These are phyloP conservation scores for Diutina ranongensis DNA, from an alignment of 1,139 yeast genomes.

Conservation along the genomic window DNA sequence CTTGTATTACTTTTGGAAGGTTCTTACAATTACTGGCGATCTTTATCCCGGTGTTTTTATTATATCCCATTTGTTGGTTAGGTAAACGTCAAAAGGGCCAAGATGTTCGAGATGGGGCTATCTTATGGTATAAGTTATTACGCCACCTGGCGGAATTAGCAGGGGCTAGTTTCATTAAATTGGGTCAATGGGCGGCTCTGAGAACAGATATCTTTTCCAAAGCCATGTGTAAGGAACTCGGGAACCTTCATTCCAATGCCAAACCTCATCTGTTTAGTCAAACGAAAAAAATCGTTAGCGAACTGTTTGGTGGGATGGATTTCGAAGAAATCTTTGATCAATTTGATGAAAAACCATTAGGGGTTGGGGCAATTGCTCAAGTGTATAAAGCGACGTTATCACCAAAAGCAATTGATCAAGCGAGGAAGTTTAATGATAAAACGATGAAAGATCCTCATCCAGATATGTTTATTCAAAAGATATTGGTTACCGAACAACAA, in stretches of 20 bases:
- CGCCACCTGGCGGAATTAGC: conserved; percentile 69
- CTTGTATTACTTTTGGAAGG: conserved; percentile 53
- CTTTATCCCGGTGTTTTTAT: conserved; percentile 58
- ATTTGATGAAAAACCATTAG: conserved; percentile 65
- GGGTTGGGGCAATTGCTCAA: conserved; percentile 97
- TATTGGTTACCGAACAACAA: conserved; percentile 28
- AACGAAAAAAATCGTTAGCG: conserved; percentile 47
- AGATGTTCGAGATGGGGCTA: conserved; percentile 47
- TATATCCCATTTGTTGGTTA: conserved; percentile 49
- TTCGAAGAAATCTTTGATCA: conserved; percentile 78
- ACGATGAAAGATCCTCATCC: conserved; percentile 7
- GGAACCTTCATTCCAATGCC: conserved; percentile 73
- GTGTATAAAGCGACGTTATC: conserved; percentile 71
- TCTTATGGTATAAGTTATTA: conserved; percentile 59
- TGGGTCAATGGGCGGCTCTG: conserved; percentile 99
- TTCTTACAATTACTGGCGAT: conserved; percentile 55
- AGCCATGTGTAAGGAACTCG: conserved; percentile 67
- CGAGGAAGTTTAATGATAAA: conserved; percentile 9
- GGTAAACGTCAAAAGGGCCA: background rate
- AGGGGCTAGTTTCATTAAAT: conserved; percentile 89
- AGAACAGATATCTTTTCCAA: conserved; percentile 86
- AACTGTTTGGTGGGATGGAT: conserved; percentile 45
- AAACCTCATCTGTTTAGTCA: conserved; percentile 54
- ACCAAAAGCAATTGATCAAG: conserved; percentile 26
- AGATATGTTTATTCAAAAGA: conserved; percentile 21